Evolutionary conservation across 208 protist genomes (phyloP), one percentile per base, ranked within the genome.

Genomic region (Wallacemonas sp.): DNA sequence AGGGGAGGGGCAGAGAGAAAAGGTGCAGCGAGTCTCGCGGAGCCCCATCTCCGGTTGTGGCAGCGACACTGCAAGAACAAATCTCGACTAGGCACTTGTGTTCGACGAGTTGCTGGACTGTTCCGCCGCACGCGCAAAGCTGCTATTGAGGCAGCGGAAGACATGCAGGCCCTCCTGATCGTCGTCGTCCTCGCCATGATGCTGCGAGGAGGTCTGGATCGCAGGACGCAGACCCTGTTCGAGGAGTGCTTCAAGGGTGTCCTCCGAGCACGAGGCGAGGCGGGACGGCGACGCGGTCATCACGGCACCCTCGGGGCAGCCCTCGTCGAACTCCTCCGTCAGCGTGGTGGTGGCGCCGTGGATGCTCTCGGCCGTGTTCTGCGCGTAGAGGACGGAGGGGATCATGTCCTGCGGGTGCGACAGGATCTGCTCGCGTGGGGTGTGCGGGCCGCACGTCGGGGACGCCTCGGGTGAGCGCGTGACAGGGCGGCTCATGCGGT

Each of bases 91-190:
- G 14, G 30, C 34, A 26, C 57, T 44, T 39, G 19, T 34, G 19
- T 61, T 70, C 8, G 44, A 65, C 24, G 0, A 5, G 61, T 68
- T 58, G 62, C 65, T 74, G 39, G 29, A 56, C 17, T 36, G 27
- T 19, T 63, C 60, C 14, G 58, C 73, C 1, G 70, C 78, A 17
- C 39, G 67, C n/a, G 63, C 65, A 70, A 84, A 84, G 57, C 66
- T 76, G 21, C 71, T 64, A 41, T 70, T 69, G 30, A 84, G 57
- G 33, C 72, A 79, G 27, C 78, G 72, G 3, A 55, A 65, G 19
- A 76, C 65, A 4, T 52, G 52, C 29, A 41, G 54, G 0, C 39
- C 56, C 23, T 19, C 34, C 54, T 32, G 39, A 17, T 46, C 49
- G 24, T 58, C 32, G 44, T 8, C 57, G 26, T 58, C 52, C 24